Conservation (phyloP, 2,329 filamentous ascomycete genomes). For the Fonsecaea multimorphosa region DNA sequence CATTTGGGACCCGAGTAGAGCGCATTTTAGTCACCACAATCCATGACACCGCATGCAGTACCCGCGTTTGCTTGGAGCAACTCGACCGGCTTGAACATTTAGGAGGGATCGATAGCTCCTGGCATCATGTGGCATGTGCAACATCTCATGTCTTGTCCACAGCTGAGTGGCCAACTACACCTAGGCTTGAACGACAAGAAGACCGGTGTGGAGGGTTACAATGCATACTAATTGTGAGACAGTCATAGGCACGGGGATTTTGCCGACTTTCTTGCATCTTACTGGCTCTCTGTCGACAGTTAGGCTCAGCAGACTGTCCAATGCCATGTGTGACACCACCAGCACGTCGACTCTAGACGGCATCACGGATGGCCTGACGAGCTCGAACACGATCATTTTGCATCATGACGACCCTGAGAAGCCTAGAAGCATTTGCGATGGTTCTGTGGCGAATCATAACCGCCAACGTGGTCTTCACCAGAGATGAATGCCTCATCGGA, state of each 20-base stretch:
- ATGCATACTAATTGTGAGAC: constrained; percentile 21
- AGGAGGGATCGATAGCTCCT: constrained; percentile 20
- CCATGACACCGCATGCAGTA: constrained; percentile 22
- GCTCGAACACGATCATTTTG: not conserved
- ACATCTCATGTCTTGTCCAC: constrained; percentile 17
- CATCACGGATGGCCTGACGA: not conserved
- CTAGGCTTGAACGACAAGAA: not conserved
- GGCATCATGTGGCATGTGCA: constrained; percentile 18
- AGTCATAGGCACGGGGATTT: constrained; percentile 16
- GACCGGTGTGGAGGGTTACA: not conserved
- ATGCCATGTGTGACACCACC: constrained; percentile 17
- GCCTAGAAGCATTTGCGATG: constrained; percentile 19
- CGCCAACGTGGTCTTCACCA: constrained; percentile 20
- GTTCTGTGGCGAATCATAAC: constrained; percentile 30
- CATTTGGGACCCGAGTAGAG: not conserved
- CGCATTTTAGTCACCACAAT: not conserved
- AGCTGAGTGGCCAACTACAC: constrained; percentile 6
- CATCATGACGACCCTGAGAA: not conserved
- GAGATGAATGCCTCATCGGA: constrained; percentile 7
- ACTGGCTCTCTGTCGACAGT: constrained; percentile 20
- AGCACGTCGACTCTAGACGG: constrained; percentile 2
- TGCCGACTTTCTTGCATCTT: constrained; percentile 3
- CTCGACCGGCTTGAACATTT: constrained; percentile 23
- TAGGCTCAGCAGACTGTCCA: constrained; percentile 19
- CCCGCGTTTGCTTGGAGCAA: not conserved